These are phyloP conservation scores for Bolboschoenus planiculmis DNA, from an alignment of 176 grass and related monocot genomes.

Conservation along the genomic window DNA sequence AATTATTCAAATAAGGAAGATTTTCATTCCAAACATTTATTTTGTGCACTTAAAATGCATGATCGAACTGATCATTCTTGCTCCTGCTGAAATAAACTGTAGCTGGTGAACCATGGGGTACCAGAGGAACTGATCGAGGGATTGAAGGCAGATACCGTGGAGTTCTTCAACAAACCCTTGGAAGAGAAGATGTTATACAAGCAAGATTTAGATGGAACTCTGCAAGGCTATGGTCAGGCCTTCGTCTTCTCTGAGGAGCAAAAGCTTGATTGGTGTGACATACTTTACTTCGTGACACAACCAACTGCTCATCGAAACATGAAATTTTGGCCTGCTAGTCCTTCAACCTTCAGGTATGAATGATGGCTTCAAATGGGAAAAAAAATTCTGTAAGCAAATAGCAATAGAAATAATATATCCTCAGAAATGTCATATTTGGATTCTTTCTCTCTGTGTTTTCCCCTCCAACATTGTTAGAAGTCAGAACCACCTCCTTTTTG, in stretches of 20 bases:
- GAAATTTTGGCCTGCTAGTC: slow-evolving; percentile 36
- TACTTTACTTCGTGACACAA: slow-evolving; percentile 20
- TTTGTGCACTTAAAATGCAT: neutral
- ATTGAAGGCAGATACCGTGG: slow-evolving; percentile 11
- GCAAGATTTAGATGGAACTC: slow-evolving; percentile 15
- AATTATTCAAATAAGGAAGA: neutral
- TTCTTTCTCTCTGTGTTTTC: neutral
- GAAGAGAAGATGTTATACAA: slow-evolving; percentile 36
- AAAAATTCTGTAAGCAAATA: neutral
- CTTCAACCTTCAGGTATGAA: neutral
- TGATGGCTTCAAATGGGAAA: neutral
- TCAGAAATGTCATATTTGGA: neutral
- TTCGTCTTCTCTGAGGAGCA: slow-evolving; percentile 38
- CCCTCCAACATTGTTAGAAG: neutral
- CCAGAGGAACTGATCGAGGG: slow-evolving; percentile 31
- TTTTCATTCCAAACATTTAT: neutral
- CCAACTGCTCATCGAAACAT: slow-evolving; percentile 26
- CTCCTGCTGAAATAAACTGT: neutral
- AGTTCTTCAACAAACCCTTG: slow-evolving; percentile 35
- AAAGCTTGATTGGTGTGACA: slow-evolving; percentile 53
- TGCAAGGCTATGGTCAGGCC: slow-evolving; percentile 45
- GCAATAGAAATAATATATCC: neutral
- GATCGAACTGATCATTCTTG: neutral
- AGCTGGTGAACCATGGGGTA: slow-evolving; percentile 40
- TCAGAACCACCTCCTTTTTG: neutral